Conservation (phyloP, 352 stramenopile genomes). For the Phytophthora constricta region DNA sequence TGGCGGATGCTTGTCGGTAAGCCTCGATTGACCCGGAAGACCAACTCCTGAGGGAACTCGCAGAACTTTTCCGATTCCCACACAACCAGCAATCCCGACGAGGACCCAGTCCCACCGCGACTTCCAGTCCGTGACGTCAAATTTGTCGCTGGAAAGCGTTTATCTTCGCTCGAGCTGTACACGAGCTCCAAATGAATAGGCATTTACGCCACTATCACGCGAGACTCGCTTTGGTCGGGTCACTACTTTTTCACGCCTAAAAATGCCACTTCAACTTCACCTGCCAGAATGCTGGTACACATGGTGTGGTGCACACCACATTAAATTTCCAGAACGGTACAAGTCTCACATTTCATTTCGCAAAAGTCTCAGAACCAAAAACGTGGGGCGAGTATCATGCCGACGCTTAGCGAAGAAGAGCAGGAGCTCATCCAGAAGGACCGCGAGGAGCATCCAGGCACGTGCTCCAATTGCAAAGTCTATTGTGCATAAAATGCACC, state of each 20-base stretch:
- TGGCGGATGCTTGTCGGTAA: slow-evolving; percentile 20
- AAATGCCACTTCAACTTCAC: slow-evolving; percentile 22
- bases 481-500: background rate
- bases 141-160: slow-evolving; percentile 21
- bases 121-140: slow-evolving; percentile 1
- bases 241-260: no score
- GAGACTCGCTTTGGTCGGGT: no score
- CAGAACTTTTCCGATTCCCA: slow-evolving; percentile 69
- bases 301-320: background rate
- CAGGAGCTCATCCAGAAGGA: slow-evolving; percentile 78
- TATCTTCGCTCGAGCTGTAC: slow-evolving; percentile 48
- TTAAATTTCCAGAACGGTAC: background rate
- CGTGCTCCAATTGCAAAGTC: background rate
- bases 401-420: slow-evolving; percentile 72
- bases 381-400: slow-evolving; percentile 55
- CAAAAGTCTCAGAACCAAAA: background rate
- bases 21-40: slow-evolving; percentile 52
- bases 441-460: slow-evolving; percentile 69
- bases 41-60: slow-evolving; percentile 63
- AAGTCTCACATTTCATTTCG: slow-evolving; percentile 18
- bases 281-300: slow-evolving; percentile 22
- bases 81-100: background rate
- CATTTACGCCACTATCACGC: no score
- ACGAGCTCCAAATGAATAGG: slow-evolving; percentile 40
- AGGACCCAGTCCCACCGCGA: background rate